These are phyloP conservation scores for Dendrobium catenatum DNA, from an alignment of 106 monocot genomes.

Conservation along the genomic window DNA sequence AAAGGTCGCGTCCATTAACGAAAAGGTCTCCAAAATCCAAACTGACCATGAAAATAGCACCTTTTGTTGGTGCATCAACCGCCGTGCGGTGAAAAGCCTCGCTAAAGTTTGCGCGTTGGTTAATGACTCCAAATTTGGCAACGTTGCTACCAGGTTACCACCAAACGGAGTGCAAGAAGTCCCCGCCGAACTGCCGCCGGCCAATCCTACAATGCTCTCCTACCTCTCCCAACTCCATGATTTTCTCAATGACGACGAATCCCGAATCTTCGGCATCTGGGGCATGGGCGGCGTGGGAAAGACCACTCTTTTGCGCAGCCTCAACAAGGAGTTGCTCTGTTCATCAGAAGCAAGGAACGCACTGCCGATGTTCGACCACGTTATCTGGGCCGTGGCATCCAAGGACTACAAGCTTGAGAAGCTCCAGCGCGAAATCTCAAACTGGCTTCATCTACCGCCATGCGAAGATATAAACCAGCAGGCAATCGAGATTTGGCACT, in stretches of 20 bases:
- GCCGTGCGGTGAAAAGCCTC: not conserved
- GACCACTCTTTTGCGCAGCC: slow-evolving; percentile 9
- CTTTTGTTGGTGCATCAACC: not conserved
- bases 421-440: slow-evolving; percentile 6
- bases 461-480: not conserved
- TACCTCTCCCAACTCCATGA: not conserved
- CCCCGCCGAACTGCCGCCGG: not conserved
- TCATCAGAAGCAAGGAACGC: not conserved
- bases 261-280: slow-evolving; percentile 16
- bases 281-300: slow-evolving; percentile 29
- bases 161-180: not conserved
- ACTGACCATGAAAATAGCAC: not conserved
- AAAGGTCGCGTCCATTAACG: not conserved
- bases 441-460: not conserved
- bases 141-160: not conserved
- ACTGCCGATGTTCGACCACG: slow-evolving; percentile 1
- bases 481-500: slow-evolving; percentile 2
- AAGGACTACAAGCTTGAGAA: not conserved
- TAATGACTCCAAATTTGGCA: too few relatives aligned
- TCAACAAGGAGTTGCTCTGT: slow-evolving; percentile 3
- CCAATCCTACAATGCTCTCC: not conserved
- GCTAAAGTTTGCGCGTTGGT: not conserved
- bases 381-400: not conserved
- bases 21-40: not conserved
- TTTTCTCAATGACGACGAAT: not conserved